Conservation (phyloP, 768 basidiomycete species). For the Psilocybe azurescens region DNA sequence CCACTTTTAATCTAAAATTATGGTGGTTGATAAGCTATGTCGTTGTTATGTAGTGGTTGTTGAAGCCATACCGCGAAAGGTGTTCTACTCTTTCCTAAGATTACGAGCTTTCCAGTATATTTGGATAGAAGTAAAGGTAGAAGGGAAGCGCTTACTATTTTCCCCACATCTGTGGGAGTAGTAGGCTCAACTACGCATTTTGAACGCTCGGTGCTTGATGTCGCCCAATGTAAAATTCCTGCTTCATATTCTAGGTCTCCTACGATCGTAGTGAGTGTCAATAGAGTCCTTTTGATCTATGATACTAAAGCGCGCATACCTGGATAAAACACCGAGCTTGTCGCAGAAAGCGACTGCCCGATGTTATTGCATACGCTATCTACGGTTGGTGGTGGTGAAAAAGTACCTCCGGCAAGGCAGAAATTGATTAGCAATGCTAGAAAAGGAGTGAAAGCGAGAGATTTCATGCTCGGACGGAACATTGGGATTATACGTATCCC, state of each 20-base stretch:
- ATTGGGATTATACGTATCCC: too few relatives aligned
- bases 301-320: background rate
- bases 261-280: background rate
- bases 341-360: background rate
- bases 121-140: background rate
- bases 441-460: background rate
- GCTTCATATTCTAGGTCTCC: conserved; percentile 38
- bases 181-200: conserved; percentile 19
- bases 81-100: conserved; percentile 14
- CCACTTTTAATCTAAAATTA: conserved; percentile 58
- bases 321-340: conserved; percentile 13
- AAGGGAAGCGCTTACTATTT: conserved; percentile 7
- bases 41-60: background rate
- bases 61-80: conserved; percentile 18
- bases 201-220: conserved; percentile 17
- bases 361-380: background rate
- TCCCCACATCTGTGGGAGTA: conserved; percentile 11
- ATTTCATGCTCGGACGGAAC: background rate
- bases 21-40: background rate
- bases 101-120: conserved; percentile 9
- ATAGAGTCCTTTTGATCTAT: too few relatives aligned
- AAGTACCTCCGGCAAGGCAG: background rate
- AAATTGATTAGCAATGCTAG: background rate
- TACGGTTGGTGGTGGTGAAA: background rate
- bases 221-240: conserved; percentile 57